A percentile compares a stretch with the other conserved stretches of the same genome.
Conservation (phyloP, 2,329 filamentous ascomycete genomes). For the Exophiala phaeomuriformis region DNA sequence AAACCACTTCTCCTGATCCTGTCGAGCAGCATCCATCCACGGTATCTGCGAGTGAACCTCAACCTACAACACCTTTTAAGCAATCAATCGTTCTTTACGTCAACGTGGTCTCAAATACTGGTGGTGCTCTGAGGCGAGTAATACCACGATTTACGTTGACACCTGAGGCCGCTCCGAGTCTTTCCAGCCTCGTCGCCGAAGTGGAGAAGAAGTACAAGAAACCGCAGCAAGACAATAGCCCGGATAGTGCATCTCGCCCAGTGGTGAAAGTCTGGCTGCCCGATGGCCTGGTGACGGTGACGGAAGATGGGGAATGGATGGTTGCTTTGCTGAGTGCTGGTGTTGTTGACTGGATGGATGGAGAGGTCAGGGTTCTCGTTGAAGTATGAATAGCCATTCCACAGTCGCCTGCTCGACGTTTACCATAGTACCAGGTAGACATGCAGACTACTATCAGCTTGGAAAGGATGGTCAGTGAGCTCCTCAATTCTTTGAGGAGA, state of each 20-base stretch:
- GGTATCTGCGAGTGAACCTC: background rate
- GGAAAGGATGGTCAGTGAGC: background rate
- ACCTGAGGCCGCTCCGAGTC: constrained; percentile 17
- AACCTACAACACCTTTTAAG: constrained; percentile 13
- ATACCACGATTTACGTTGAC: constrained; percentile 22
- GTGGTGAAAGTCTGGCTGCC: constrained; percentile 37
- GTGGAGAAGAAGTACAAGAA: constrained; percentile 19
- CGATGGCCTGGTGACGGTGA: constrained; percentile 35
- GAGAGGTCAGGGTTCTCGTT: constrained; percentile 38
- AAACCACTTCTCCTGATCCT: background rate
- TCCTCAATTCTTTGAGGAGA: no score
- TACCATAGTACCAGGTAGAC: no score
- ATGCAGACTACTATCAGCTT: background rate
- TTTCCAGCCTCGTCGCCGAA: constrained; percentile 17
- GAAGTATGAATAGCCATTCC: constrained; percentile 28
- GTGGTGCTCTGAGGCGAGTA: constrained; percentile 19
- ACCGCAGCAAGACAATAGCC: background rate
- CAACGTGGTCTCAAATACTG: constrained; percentile 24
- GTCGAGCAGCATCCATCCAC: background rate
- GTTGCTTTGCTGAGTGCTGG: constrained; percentile 38
- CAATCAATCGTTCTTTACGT: constrained; percentile 21
- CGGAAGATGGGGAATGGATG: constrained; percentile 40
- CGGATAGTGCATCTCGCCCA: constrained; percentile 6
- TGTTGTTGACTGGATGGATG: constrained; percentile 44
- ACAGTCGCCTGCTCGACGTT: no score